These are phyloP conservation scores for Alternaria hordeiaustralica DNA, from an alignment of 2,329 filamentous ascomycete genomes.

Conservation along the genomic window DNA sequence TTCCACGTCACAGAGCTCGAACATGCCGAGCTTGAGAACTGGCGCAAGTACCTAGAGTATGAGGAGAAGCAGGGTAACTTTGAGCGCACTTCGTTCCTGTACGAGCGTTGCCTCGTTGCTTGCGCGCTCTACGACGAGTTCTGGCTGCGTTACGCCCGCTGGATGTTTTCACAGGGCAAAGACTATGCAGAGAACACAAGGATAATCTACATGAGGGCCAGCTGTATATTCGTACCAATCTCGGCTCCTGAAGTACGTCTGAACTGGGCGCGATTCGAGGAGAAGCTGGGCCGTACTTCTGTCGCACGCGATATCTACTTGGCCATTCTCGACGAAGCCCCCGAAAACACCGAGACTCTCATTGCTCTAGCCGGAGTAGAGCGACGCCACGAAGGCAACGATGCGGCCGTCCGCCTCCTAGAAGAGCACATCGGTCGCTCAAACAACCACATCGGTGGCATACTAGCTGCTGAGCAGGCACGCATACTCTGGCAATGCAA, in stretches of 20 bases:
- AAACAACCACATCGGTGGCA: conserved; percentile 81
- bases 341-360: conserved; percentile 86
- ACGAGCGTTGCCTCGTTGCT: conserved; percentile 91
- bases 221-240: conserved; percentile 84
- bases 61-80: conserved; percentile 87
- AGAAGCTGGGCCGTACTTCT: conserved; percentile 77
- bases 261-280: conserved; percentile 94
- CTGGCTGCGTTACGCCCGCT: conserved; percentile 95
- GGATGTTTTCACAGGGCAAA: conserved; percentile 80
- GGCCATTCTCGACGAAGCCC: conserved; percentile 76
- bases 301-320: conserved; percentile 85
- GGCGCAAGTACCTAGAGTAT: conserved; percentile 96
- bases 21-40: conserved; percentile 82
- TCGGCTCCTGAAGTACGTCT: conserved; percentile 82
- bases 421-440: conserved; percentile 77
- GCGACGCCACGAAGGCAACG: conserved; percentile 81
- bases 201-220: conserved; percentile 88
- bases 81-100: conserved; percentile 77
- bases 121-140: conserved; percentile 97
- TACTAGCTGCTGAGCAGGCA: conserved; percentile 88
- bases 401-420: conserved; percentile 83
- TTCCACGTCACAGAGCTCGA: conserved; percentile 96
- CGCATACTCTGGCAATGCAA: conserved; percentile 86
- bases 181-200: conserved; percentile 77
- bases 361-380: conserved; percentile 86